Percentiles rank a stretch among this genome's conserved stretches.
Evolutionary conservation across 1,284 basidiomycete species (phyloP).

Genomic region (Pseudozyma hubeiensis): DNA sequence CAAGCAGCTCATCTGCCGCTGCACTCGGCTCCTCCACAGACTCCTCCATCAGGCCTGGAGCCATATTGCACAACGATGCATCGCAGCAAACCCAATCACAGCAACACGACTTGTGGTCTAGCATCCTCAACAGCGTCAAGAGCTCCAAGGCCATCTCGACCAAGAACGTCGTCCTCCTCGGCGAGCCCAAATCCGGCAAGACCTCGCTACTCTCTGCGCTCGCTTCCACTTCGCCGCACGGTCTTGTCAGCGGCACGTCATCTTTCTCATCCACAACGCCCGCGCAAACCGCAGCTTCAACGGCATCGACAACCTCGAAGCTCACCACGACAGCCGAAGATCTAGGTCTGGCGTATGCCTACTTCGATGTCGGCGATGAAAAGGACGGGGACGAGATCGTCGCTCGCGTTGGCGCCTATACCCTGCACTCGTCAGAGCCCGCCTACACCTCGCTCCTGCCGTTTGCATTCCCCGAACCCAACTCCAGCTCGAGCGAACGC

Average conservation of each 20-base stretch:
- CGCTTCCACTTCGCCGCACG: conserved; percentile 69
- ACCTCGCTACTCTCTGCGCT: conserved; percentile 78
- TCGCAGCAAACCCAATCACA: conserved; percentile 7
- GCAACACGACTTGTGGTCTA: conserved; percentile 81
- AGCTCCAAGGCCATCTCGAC: conserved; percentile 83
- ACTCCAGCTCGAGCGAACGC: conserved; percentile 26
- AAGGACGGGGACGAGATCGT: conserved; percentile 58
- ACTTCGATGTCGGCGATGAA: conserved; percentile 62
- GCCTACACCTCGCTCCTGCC: conserved; percentile 83
- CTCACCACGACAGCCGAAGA: conserved; percentile 14
- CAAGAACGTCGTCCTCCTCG: conserved; percentile 84
- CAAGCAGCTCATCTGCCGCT: conserved; percentile 5
- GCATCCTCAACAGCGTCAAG: conserved; percentile 88
- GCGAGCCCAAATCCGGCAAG: conserved; percentile 79
- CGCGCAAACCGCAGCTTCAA: conserved; percentile 9
- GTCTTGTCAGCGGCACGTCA: conserved; percentile 37
- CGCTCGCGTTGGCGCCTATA: conserved; percentile 80
- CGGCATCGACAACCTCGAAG: conserved; percentile 3
- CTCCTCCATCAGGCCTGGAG: conserved; percentile 15
- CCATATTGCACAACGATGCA: conserved; percentile 4
- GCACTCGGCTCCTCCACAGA: conserved; percentile 14
- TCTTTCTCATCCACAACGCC: background rate
- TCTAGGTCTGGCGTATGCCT: conserved; percentile 59
- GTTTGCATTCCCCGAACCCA: conserved; percentile 80
- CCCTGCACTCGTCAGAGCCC: conserved; percentile 81